Conservation (phyloP, 1,284 basidiomycete genomes). For the Trametes versicolor region DNA sequence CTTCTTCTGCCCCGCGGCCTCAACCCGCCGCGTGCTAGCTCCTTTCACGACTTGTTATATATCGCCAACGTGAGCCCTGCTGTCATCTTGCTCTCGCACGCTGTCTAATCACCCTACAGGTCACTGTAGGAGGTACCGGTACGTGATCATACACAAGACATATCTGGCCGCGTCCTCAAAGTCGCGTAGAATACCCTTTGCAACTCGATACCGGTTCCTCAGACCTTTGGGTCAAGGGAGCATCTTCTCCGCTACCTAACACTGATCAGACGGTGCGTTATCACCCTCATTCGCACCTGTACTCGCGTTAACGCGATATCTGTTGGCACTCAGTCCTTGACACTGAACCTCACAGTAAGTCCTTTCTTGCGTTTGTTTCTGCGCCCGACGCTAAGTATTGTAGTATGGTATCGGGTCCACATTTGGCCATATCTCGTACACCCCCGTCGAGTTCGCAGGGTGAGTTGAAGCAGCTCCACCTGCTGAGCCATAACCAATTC, state of each 20-base stretch:
- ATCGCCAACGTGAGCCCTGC: conserved; percentile 68
- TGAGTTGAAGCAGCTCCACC: conserved; percentile 43
- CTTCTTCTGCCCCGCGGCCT: background rate
- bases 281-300: background rate
- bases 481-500: background rate
- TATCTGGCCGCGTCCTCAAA: background rate
- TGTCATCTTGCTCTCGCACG: background rate
- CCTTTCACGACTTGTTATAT: conserved; percentile 79
- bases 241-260: conserved; percentile 60
- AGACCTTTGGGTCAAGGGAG: conserved; percentile 79
- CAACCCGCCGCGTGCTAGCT: conserved; percentile 49
- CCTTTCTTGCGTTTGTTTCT: background rate
- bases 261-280: conserved; percentile 60
- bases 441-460: conserved; percentile 74
- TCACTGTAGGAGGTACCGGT: conserved; percentile 71
- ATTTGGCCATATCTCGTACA: conserved; percentile 67
- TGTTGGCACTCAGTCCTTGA: conserved; percentile 47
- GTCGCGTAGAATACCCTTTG: conserved; percentile 63
- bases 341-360: conserved; percentile 70
- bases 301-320: background rate
- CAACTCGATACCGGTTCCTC: conserved; percentile 86
- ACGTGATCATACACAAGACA: conserved; percentile 37
- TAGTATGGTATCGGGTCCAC: conserved; percentile 86
- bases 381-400: background rate
- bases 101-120: conserved; percentile 47